Base-by-base conservation (phyloP, 1,284 basidiomycete genomes). In the Thelephora terrestris region DNA sequence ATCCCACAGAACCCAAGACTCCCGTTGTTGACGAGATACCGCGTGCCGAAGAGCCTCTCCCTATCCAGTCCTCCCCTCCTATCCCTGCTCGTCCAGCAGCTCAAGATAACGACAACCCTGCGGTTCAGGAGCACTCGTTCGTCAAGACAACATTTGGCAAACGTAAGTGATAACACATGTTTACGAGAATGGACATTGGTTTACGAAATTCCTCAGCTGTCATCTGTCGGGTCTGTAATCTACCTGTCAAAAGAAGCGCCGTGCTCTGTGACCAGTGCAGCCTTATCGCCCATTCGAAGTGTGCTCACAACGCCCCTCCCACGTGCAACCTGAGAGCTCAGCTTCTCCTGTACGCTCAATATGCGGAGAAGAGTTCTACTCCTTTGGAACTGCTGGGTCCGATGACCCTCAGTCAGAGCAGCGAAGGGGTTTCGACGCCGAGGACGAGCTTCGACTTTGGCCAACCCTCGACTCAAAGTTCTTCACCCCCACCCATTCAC, bases 81-180 rank as follows among this genome's bases (percentile, higher is more conserved):
- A 53, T 58, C 44, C 55, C 50, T 24, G 55, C 53, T 29, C 64
- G 55, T 38, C 65, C 57, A 43, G 38, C 70, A 32, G 75, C 73
- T 25, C 68, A 70, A 50, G 65, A 69, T 48, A 66, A 55, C 23
- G 76, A 81, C 2, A 49, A 58, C 42, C 75, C 78, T 52, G 73
- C 71, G 12, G 75, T 76, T 16, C 76, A 80, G 46, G 77, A 83
- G 29, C 93, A 96, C 58, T 76, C 77, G 5, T 92, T 95, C 60
- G 86, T 95, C 42, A 93, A 91, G 69, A 95, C 90, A 2, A 86
- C 85, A 2, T 96, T 96, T 64, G 84, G 85, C 60, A 94, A 93
- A 71, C 78, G 91, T 94, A 62, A 61, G 85, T 72, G 29, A 43
- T 25, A 40, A 12, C 37, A 29, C 45, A 43, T 37, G 9, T 48